Percentiles rank a stretch among this genome's conserved stretches.
Evolutionary conservation across 768 basidiomycete genomes (phyloP).

Genomic region (Lactarius sp.): DNA sequence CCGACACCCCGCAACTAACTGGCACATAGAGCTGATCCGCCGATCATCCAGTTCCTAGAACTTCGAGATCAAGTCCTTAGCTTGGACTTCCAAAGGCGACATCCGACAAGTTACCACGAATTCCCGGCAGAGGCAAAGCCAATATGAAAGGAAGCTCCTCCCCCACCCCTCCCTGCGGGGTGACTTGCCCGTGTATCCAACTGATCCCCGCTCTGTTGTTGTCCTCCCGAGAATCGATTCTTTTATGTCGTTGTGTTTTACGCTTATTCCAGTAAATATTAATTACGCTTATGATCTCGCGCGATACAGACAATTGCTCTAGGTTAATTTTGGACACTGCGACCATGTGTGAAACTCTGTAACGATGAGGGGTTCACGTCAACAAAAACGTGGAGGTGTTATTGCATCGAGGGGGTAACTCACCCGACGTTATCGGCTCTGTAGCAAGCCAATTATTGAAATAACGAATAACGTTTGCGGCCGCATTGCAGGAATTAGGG

Average conservation of each 20-base stretch:
- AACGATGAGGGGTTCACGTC: neutral
- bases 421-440: neutral
- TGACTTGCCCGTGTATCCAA: neutral
- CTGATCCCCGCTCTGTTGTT: neutral
- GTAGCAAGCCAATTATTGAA: neutral
- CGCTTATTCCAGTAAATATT: constrained; percentile 1
- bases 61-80: constrained; percentile 22
- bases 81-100: constrained; percentile 10
- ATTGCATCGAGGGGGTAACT: neutral
- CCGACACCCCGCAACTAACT: neutral
- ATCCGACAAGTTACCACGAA: constrained; percentile 11
- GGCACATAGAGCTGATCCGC: neutral
- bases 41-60: constrained; percentile 24
- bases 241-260: neutral
- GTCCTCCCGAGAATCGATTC: neutral
- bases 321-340: neutral
- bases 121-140: constrained; percentile 6
- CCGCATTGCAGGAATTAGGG: neutral
- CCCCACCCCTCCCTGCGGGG: neutral
- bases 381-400: neutral
- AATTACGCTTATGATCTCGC: neutral
- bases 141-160: neutral
- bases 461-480: neutral
- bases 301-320: neutral
- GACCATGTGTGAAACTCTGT: neutral